Evolutionary conservation across 805 yeast species (phyloP).

Genomic region (Metschnikowia noctiluminum): DNA sequence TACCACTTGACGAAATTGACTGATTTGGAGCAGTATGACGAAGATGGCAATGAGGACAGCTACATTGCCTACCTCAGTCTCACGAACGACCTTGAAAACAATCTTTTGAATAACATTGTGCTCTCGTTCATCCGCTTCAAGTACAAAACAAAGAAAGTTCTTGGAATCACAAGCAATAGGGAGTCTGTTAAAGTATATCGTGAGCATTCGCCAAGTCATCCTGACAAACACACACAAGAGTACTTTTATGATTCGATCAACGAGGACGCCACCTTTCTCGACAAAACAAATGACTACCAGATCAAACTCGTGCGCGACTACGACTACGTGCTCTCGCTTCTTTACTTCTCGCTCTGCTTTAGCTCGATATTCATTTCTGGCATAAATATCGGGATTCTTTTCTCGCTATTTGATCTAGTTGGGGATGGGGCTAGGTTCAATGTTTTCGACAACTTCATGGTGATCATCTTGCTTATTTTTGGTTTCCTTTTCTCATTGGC

Average conservation of each 20-base stretch:
- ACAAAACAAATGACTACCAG: constrained; percentile 22
- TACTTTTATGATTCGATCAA: constrained; percentile 32
- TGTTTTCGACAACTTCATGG: constrained; percentile 30
- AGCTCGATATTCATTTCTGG: constrained; percentile 38
- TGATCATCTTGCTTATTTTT: constrained; percentile 27
- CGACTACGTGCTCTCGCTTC: constrained; percentile 34
- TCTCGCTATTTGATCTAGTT: constrained; percentile 26
- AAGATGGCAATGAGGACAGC: constrained; percentile 22
- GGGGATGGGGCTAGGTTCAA: constrained; percentile 23
- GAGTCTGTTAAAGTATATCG: too few relatives aligned
- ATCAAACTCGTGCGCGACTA: constrained; percentile 31
- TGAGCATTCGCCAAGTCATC: not conserved
- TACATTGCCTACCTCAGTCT: constrained; percentile 23
- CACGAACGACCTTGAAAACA: constrained; percentile 19
- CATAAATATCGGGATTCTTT: constrained; percentile 38
- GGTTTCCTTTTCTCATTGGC: constrained; percentile 33
- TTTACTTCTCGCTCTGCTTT: constrained; percentile 35
- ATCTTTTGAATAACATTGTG: constrained; percentile 21
- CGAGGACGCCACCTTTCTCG: constrained; percentile 28
- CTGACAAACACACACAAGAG: constrained; percentile 4
- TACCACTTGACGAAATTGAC: constrained; percentile 5
- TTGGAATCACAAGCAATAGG: constrained; percentile 5
- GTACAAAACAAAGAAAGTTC: constrained; percentile 15
- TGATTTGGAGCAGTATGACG: constrained; percentile 15
- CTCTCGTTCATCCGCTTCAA: constrained; percentile 22